Evolutionary conservation across 306 rosid genomes (phyloP).

Genomic region (Glycine tomentella): DNA sequence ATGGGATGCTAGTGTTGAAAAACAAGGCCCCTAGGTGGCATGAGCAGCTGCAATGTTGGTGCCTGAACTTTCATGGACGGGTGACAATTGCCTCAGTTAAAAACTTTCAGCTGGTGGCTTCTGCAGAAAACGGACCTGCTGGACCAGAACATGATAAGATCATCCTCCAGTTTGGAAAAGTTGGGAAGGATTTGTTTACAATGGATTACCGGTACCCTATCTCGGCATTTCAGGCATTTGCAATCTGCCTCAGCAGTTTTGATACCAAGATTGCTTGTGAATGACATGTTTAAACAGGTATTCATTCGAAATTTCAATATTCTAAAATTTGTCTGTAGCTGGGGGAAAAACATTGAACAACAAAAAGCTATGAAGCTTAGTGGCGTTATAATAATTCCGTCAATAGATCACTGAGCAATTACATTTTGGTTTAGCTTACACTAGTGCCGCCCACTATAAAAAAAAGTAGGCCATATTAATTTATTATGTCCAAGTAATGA

Average conservation of each 20-base stretch:
- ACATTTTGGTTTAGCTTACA: not conserved
- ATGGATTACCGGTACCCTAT: constrained; percentile 96
- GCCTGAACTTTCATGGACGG: constrained; percentile 94
- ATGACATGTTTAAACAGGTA: constrained; percentile 67
- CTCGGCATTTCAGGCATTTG: constrained; percentile 97
- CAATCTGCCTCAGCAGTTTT: constrained; percentile 98
- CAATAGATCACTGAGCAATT: not conserved
- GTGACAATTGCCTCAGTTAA: constrained; percentile 96
- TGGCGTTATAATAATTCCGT: not conserved
- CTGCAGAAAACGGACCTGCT: constrained; percentile 81
- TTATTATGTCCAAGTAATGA: not conserved
- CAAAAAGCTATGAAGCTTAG: constrained; percentile 31
- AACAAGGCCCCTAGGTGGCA: constrained; percentile 99
- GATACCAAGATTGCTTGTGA: constrained; percentile 99
- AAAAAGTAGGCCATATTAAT: not conserved
- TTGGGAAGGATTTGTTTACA: constrained; percentile 89
- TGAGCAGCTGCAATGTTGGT: constrained; percentile 99
- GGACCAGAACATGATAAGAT: constrained; percentile 91
- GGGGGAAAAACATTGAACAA: not conserved
- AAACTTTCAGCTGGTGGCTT: constrained; percentile 95
- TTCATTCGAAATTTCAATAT: constrained; percentile 21
- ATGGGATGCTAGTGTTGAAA: constrained; percentile 69
- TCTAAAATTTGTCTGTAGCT: not conserved
- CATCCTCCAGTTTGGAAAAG: constrained; percentile 93
- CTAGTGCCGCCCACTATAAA: not conserved